Evolutionary conservation across 306 rosid genomes (phyloP).

Genomic region (Malus sylvestris): DNA sequence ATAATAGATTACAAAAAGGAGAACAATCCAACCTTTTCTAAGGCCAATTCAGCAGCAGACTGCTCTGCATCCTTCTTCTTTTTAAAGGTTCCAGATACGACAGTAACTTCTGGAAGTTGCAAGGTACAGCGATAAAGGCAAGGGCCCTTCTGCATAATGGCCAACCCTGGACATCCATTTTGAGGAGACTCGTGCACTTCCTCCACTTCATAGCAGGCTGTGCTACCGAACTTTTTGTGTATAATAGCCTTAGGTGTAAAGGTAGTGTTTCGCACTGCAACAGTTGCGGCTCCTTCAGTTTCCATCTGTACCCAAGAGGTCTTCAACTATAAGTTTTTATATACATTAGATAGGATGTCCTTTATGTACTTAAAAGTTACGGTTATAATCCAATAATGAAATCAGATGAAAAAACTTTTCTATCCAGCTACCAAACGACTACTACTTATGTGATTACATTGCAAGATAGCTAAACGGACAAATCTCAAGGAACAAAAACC

Average conservation of each 20-base stretch:
- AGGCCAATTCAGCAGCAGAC: conserved; percentile 81
- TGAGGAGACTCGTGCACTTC: conserved; percentile 55
- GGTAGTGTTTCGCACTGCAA: conserved; percentile 24
- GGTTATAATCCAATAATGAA: not conserved
- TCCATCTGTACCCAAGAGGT: conserved; percentile 42
- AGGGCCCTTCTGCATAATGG: conserved; percentile 50
- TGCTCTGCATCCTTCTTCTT: conserved; percentile 97
- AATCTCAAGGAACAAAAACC: not conserved
- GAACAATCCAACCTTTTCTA: conserved; percentile 53
- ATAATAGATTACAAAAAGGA: not conserved
- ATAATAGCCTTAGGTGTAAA: conserved; percentile 72
- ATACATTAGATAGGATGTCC: not conserved
- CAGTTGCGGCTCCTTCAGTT: conserved; percentile 22
- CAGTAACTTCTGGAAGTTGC: conserved; percentile 71
- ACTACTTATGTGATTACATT: not conserved
- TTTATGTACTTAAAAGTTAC: not conserved
- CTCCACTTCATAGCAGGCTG: conserved; percentile 58
- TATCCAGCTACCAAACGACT: not conserved
- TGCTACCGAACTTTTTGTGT: conserved; percentile 50
- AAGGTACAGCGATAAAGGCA: conserved; percentile 65
- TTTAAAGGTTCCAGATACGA: conserved; percentile 59
- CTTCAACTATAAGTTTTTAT: conserved; percentile 6
- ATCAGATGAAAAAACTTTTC: not conserved
- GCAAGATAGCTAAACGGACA: not conserved
- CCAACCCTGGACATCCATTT: conserved; percentile 68